Base-by-base conservation (phyloP, 2,329 filamentous ascomycete genomes). In the Fusarium veterinarium region DNA sequence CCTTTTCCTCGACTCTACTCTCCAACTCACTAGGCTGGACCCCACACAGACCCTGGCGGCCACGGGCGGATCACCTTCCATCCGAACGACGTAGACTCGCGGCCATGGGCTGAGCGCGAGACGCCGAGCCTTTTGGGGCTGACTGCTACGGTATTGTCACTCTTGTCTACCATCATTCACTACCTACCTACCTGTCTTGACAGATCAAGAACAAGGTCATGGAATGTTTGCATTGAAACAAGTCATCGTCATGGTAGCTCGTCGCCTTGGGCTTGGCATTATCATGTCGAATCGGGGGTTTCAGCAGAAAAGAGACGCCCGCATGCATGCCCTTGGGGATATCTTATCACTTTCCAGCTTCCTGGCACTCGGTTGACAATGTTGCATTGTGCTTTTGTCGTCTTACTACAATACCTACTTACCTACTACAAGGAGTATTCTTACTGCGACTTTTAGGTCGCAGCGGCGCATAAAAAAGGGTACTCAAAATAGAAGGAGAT, bases 371-470 rank as follows among this genome's bases (percentile, higher is more conserved):
- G 25, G 55, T 55, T 40, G 42, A 64, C 30, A 57, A 28, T 28
- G 31, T 13, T 9, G 53, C 31, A 46, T 57, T 64, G 28, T 64
- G 41, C 30, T 14, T 49, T 23, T 49, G 16, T n/a, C 23, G 37
- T 46, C 31, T 23, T 23, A 40, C 17, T 37, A 37, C 5, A 25
- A 12, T 33, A 33, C 31, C 28, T 31, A 31, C 45, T 28, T 45
- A 30, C 6, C 45, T 67, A 61, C 49, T 35, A 55, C 46, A 52
- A 60, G 52, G 62, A 58, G 46, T 48, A 45, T 48, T 72, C 46
- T 71, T 61, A 59, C 53, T 64, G 61, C 48, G 61, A 58, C 64
- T 72, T 55, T 74, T 40, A 67, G 66, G 62, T 72, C 71, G 60
- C 37, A 53, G 56, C 44, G 69, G 72, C 59, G 72, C 71, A 68